Percentiles rank a stretch among this genome's conserved stretches.
phyloP scores from a whole-genome alignment of 1,139 yeast genomes.

The Pichia norvegensis region DNA sequence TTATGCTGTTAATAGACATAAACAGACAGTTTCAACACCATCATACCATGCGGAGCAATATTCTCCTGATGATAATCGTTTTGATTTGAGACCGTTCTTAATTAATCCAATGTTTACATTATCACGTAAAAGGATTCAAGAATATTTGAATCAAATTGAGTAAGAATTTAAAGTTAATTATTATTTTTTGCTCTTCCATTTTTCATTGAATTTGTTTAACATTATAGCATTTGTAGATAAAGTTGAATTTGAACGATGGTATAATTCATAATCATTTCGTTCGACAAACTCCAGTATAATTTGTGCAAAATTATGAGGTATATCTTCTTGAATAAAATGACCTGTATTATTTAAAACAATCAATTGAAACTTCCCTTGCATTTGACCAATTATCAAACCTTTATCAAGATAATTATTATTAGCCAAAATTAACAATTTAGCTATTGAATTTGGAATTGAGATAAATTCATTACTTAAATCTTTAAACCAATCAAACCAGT shows the following conservation, averaged over 20 bases:
- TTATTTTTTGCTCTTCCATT: conserved; percentile 46
- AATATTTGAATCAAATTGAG: conserved; percentile 31
- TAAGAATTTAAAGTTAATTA: conserved; percentile 34
- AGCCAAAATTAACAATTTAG: conserved; percentile 73
- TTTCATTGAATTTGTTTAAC: conserved; percentile 36
- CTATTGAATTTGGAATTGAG: conserved; percentile 33
- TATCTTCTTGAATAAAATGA: conserved; percentile 90
- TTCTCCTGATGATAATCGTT: conserved; percentile 95
- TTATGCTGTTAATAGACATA: conserved; percentile 92
- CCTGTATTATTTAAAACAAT: conserved; percentile 59
- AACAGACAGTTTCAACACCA: conserved; percentile 94
- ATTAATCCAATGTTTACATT: conserved; percentile 86
- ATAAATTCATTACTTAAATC: conserved; percentile 62
- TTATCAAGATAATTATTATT: conserved; percentile 88
- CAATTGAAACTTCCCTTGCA: conserved; percentile 92
- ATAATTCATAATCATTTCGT: conserved; percentile 31
- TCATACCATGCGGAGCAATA: conserved; percentile 96
- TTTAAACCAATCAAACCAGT: conserved; percentile 78
- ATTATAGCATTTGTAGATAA: conserved; percentile 22
- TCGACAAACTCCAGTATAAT: conserved; percentile 44
- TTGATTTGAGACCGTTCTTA: conserved; percentile 88
- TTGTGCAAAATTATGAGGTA: conserved; percentile 58
- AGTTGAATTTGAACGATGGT: conserved; percentile 19
- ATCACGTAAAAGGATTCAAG: conserved; percentile 76
- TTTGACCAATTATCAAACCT: conserved; percentile 82